Conservation (phyloP, 2,329 filamentous ascomycete genomes). For the Aspergillus sp. region DNA sequence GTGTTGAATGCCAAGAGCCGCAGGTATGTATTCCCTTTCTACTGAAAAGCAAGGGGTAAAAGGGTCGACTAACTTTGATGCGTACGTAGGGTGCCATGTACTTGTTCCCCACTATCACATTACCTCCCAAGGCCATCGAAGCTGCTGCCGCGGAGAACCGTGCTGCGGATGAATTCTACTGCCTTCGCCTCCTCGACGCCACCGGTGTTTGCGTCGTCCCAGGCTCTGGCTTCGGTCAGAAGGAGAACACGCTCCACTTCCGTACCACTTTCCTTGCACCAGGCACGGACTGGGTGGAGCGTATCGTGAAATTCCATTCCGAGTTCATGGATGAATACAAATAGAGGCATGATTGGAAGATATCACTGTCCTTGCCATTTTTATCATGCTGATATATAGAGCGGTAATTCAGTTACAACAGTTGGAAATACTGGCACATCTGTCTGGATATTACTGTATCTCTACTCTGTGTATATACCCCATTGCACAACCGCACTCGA, state of each 20-base stretch:
- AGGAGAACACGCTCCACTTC: constrained; percentile 87
- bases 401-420: not conserved
- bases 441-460: constrained; percentile 5
- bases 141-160: constrained; percentile 74
- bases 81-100: constrained; percentile 87
- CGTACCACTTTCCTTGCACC: constrained; percentile 95
- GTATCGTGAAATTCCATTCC: constrained; percentile 85
- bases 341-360: constrained; percentile 12
- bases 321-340: constrained; percentile 81
- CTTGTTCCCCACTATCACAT: constrained; percentile 89
- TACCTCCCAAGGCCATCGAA: constrained; percentile 73
- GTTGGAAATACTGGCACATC: not conserved
- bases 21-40: constrained; percentile 49
- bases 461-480: constrained; percentile 7
- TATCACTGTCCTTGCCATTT: not conserved
- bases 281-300: constrained; percentile 89
- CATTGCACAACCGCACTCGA: not conserved
- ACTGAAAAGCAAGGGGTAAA: not conserved
- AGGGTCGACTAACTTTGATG: not conserved
- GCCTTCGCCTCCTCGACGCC: constrained; percentile 82
- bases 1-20: constrained; percentile 83
- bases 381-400: not conserved
- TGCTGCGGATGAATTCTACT: constrained; percentile 89
- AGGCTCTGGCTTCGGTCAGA: constrained; percentile 91
- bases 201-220: constrained; percentile 95